These are phyloP conservation scores for Cronartium ribicola DNA, from an alignment of 1,284 basidiomycete genomes.

Conservation along the genomic window DNA sequence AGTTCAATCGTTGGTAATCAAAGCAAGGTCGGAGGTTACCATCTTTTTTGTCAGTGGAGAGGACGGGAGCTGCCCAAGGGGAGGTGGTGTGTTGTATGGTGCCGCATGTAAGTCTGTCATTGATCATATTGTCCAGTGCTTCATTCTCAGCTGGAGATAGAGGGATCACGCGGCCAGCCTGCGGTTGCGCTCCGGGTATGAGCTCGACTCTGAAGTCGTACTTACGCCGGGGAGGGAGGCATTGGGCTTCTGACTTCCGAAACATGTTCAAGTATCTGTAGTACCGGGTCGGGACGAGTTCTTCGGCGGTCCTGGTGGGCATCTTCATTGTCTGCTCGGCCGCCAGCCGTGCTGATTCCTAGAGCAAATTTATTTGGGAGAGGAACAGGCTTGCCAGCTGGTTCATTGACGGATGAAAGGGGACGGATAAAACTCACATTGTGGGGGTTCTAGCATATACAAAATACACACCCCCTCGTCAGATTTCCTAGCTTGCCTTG, in stretches of 20 bases:
- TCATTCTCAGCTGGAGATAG: conserved; percentile 1
- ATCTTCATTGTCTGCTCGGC: too few species aligned
- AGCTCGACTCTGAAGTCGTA: not conserved
- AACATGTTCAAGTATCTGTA: not conserved
- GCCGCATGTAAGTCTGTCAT: not conserved
- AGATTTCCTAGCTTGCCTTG: too few species aligned
- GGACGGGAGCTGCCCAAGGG: not conserved
- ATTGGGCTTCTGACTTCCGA: not conserved
- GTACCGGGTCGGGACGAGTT: not conserved
- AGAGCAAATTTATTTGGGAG: not conserved
- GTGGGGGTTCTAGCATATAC: too few species aligned
- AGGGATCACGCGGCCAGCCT: not conserved
- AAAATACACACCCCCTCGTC: too few species aligned
- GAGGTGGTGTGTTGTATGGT: not conserved
- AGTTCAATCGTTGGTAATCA: conserved; percentile 45
- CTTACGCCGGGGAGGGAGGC: not conserved
- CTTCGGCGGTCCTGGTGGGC: not conserved
- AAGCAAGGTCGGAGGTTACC: not conserved
- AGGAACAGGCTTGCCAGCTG: too few species aligned
- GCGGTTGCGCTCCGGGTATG: not conserved
- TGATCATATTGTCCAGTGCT: conserved; percentile 4
- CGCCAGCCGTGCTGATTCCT: not conserved
- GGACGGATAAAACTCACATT: too few species aligned
- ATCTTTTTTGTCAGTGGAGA: not conserved
- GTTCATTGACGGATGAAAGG: too few species aligned